phyloP scores from a whole-genome alignment of 148 eudicot genomes.

The Rhododendron williamsianum region DNA sequence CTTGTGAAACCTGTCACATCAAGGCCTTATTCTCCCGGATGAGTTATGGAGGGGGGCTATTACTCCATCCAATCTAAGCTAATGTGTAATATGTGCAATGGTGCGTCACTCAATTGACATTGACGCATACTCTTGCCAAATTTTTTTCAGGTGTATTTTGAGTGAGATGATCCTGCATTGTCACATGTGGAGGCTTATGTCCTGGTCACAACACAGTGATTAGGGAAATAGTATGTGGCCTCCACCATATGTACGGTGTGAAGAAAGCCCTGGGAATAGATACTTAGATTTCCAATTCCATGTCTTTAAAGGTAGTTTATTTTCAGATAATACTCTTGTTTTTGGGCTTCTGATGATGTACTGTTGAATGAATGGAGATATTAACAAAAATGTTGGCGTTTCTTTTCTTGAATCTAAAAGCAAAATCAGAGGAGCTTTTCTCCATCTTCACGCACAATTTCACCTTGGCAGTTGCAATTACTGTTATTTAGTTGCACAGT shows the following conservation, averaged over 20 bases:
- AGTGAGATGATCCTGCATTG: slow-evolving; percentile 23
- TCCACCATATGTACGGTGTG: too few relatives aligned
- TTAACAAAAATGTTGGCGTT: neutral
- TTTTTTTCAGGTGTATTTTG: slow-evolving; percentile 40
- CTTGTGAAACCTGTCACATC: too few relatives aligned
- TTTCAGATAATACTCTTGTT: neutral
- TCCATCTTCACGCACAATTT: neutral
- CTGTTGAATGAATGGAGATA: neutral
- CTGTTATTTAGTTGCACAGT: neutral
- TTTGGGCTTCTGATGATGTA: neutral
- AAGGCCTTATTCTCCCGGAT: too few relatives aligned
- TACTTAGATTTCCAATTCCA: neutral
- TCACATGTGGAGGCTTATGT: too few relatives aligned
- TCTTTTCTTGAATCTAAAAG: neutral
- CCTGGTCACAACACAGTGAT: too few relatives aligned
- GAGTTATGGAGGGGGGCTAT: too few relatives aligned
- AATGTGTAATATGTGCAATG: neutral
- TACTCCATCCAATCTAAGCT: too few relatives aligned
- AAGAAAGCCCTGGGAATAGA: slow-evolving; percentile 37
- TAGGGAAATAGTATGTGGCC: too few relatives aligned
- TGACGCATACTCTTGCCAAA: neutral
- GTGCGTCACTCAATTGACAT: neutral
- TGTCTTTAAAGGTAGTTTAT: neutral
- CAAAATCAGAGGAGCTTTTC: neutral
- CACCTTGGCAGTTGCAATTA: neutral